Conservation (phyloP, 2,329 filamentous ascomycete genomes). For the Aspergillus oerlinghausenensis region DNA sequence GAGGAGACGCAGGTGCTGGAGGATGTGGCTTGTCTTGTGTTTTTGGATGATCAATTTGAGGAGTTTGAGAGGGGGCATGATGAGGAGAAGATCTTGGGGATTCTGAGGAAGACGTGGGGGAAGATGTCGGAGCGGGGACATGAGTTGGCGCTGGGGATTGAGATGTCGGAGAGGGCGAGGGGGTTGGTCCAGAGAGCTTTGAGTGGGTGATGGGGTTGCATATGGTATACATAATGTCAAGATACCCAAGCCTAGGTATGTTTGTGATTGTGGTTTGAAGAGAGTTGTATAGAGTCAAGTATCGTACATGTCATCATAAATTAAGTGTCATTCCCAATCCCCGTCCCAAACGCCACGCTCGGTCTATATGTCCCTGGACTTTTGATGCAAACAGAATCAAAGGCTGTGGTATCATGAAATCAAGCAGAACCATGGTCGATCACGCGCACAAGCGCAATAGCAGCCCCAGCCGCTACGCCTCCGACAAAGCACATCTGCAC, state of each 20-base stretch:
- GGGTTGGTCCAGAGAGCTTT: conserved; percentile 62
- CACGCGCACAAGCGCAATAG: conserved; percentile 58
- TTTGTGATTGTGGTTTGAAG: not conserved
- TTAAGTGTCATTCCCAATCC: not conserved
- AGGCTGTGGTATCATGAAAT: conserved; percentile 2
- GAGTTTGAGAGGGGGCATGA: conserved; percentile 64
- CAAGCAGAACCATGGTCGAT: conserved; percentile 40
- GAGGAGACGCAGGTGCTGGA: conserved; percentile 66
- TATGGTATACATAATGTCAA: not conserved
- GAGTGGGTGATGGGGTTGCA: conserved; percentile 22
- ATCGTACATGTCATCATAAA: not conserved
- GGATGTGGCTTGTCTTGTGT: conserved; percentile 82
- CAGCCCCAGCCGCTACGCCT: conserved; percentile 61
- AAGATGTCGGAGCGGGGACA: conserved; percentile 66
- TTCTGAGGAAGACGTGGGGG: conserved; percentile 68
- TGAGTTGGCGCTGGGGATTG: conserved; percentile 61
- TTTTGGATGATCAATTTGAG: conserved; percentile 82
- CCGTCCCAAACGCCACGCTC: conserved; percentile 1
- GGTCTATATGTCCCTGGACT: not conserved
- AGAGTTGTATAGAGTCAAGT: not conserved
- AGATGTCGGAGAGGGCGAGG: conserved; percentile 59
- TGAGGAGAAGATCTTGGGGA: conserved; percentile 70
- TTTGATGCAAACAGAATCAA: not conserved
- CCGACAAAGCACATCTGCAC: conserved; percentile 63
- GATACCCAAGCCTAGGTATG: not conserved